A percentile compares a stretch with the other conserved stretches of the same genome.
These are phyloP conservation scores for Sinapis alba DNA, from an alignment of 441 rosid genomes.

Conservation along the genomic window DNA sequence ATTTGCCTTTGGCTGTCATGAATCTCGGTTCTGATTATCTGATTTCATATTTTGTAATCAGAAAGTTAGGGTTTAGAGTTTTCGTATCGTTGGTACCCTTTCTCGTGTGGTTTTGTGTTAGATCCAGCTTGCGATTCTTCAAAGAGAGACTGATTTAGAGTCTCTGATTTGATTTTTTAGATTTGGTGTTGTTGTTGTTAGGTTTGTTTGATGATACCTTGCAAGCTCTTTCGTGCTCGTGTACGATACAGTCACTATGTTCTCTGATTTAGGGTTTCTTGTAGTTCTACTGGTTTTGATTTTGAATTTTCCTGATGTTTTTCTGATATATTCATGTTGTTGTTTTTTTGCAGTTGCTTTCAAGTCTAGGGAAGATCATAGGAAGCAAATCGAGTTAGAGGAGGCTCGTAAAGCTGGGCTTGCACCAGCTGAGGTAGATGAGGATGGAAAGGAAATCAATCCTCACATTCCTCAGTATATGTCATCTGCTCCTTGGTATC, in stretches of 20 bases:
- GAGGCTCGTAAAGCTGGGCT: slow-evolving; percentile 97
- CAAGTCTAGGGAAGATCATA: slow-evolving; percentile 89
- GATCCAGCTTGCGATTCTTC: background rate
- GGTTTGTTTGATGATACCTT: background rate
- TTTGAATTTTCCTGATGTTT: background rate
- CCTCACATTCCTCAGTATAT: slow-evolving; percentile 96
- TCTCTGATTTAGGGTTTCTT: background rate
- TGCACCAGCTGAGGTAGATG: slow-evolving; percentile 91
- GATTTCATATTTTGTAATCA: background rate
- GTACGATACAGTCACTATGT: background rate
- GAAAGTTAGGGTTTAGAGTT: background rate
- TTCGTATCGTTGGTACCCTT: background rate
- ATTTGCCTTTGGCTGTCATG: background rate
- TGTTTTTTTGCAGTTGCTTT: slow-evolving; percentile 59
- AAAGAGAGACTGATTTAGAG: background rate
- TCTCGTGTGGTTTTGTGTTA: background rate
- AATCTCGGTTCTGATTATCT: background rate
- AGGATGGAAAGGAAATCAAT: slow-evolving; percentile 93
- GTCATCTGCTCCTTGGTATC: slow-evolving; percentile 98
- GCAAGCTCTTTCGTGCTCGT: background rate
- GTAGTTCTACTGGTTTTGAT: background rate
- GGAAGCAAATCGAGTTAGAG: slow-evolving; percentile 84
- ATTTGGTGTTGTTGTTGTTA: background rate
- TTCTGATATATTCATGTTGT: slow-evolving; percentile 11
- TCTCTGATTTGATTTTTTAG: background rate